Conservation (phyloP, 768 basidiomycete genomes). For the Strobilomyces dryophilus region DNA sequence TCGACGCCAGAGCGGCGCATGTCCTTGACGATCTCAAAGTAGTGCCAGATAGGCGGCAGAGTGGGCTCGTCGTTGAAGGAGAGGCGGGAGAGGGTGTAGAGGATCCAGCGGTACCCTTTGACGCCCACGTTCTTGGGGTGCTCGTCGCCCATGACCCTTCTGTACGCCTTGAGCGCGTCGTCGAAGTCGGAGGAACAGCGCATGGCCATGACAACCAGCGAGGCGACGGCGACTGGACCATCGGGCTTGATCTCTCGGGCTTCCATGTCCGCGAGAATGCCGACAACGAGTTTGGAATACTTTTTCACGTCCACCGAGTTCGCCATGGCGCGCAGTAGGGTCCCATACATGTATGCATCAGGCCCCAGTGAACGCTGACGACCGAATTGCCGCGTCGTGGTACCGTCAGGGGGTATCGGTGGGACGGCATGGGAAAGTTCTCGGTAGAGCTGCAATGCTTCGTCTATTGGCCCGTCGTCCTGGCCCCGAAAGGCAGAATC, state of each 20-base stretch:
- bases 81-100: conserved; percentile 59
- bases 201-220: conserved; percentile 65
- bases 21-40: conserved; percentile 74
- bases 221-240: conserved; percentile 43
- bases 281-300: conserved; percentile 44
- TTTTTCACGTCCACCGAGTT: conserved; percentile 43
- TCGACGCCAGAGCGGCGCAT: conserved; percentile 66
- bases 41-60: conserved; percentile 46
- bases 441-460: conserved; percentile 50
- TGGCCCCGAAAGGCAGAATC: conserved; percentile 31
- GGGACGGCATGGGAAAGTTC: conserved; percentile 40
- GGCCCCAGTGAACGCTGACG: conserved; percentile 40
- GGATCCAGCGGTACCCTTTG: conserved; percentile 58
- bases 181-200: conserved; percentile 47
- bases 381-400: conserved; percentile 16
- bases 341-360: conserved; percentile 51
- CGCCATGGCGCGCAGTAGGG: conserved; percentile 45
- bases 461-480: conserved; percentile 43
- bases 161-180: conserved; percentile 64
- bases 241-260: conserved; percentile 42
- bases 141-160: conserved; percentile 29
- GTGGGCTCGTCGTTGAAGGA: conserved; percentile 41
- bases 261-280: conserved; percentile 67
- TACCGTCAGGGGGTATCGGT: conserved; percentile 12
- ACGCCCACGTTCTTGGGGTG: conserved; percentile 41